phyloP scores from a whole-genome alignment of 495 filamentous ascomycete genomes.

The Penicillium manginii region DNA sequence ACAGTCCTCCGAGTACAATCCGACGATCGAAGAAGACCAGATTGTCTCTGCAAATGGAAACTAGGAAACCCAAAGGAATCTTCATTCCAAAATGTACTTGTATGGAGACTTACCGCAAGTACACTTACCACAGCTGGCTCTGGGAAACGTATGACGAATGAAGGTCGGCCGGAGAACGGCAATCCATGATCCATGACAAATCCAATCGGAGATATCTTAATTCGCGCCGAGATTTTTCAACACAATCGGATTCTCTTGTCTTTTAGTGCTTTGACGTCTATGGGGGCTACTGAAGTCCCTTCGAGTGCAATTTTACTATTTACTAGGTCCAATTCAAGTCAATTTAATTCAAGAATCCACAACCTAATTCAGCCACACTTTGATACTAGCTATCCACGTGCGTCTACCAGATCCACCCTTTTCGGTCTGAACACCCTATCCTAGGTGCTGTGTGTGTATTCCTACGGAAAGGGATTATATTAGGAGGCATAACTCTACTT shows the following conservation, averaged over 20 bases:
- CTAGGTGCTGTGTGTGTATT: too few relatives aligned
- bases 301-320: too few relatives aligned
- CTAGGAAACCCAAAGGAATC: constrained; percentile 12
- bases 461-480: too few relatives aligned
- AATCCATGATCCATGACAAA: constrained; percentile 1
- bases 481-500: too few relatives aligned
- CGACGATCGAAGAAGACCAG: constrained; percentile 77
- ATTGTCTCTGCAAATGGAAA: constrained; percentile 52
- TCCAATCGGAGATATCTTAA: background rate
- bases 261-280: constrained; percentile 7
- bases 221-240: background rate
- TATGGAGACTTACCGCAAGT: constrained; percentile 3
- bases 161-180: background rate
- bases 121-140: constrained; percentile 19
- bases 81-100: background rate
- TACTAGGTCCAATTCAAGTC: too few relatives aligned
- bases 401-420: too few relatives aligned
- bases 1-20: constrained; percentile 64
- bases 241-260: background rate
- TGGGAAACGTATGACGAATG: constrained; percentile 13
- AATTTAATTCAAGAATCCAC: too few relatives aligned
- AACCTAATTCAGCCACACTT: too few relatives aligned
- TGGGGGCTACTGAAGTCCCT: too few relatives aligned
- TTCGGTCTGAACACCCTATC: too few relatives aligned
- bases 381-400: too few relatives aligned